phyloP scores from a whole-genome alignment of 768 basidiomycete species.

The Glaciozyma martinii region DNA sequence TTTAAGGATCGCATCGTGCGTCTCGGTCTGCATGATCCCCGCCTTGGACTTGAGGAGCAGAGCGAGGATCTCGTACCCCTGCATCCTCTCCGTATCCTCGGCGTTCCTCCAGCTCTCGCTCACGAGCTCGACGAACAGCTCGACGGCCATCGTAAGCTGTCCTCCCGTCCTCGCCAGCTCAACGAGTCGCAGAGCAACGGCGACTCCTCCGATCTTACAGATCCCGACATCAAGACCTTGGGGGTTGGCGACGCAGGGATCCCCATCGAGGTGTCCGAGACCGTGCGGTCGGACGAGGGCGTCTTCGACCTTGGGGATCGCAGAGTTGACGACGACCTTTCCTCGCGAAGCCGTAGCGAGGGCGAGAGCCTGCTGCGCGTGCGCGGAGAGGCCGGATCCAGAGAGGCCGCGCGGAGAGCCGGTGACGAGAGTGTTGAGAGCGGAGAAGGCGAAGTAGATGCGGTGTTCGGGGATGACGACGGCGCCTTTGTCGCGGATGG shows the following conservation, averaged over 20 bases:
- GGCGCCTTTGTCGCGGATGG: constrained; percentile 2
- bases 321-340: constrained; percentile 4
- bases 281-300: not conserved
- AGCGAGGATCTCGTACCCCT: constrained; percentile 82
- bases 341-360: not conserved
- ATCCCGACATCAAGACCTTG: constrained; percentile 61
- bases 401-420: not conserved
- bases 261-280: constrained; percentile 1
- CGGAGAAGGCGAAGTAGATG: constrained; percentile 9
- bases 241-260: not conserved
- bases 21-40: constrained; percentile 63
- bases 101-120: constrained; percentile 85
- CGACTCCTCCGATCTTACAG: constrained; percentile 75
- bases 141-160: constrained; percentile 43
- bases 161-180: constrained; percentile 60
- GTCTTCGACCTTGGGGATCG: constrained; percentile 5
- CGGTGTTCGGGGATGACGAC: constrained; percentile 11
- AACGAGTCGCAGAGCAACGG: constrained; percentile 61
- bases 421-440: constrained; percentile 1
- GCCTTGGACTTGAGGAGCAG: constrained; percentile 64
- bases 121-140: constrained; percentile 65
- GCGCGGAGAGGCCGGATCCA: not conserved
- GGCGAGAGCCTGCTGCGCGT: not conserved
- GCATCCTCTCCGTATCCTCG: constrained; percentile 58
- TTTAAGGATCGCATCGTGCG: constrained; percentile 74